phyloP scores from a whole-genome alignment of 768 basidiomycete genomes.

The Gyrodon lividus region DNA sequence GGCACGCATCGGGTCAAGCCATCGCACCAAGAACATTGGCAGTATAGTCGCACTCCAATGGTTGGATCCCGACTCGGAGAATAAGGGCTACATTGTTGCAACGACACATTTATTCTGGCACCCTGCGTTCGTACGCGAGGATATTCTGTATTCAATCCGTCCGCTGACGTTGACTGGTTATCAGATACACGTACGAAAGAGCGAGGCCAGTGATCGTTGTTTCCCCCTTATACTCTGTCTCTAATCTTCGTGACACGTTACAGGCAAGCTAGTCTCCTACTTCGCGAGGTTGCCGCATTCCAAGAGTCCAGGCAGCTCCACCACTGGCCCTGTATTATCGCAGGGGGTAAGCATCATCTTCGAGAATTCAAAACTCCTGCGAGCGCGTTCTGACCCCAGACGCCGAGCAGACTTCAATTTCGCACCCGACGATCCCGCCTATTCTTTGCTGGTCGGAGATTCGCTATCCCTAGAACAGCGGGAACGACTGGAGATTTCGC shows the following conservation, averaged over 20 bases:
- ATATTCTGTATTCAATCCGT: neutral
- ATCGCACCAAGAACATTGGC: conserved; percentile 79
- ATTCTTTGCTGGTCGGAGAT: conserved; percentile 71
- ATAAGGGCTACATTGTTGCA: conserved; percentile 67
- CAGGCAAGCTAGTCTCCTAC: conserved; percentile 77
- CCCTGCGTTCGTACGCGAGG: conserved; percentile 55
- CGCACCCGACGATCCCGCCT: conserved; percentile 75
- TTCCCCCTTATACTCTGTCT: neutral
- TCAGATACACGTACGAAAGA: conserved; percentile 71
- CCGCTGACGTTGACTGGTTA: neutral
- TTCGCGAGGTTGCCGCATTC: conserved; percentile 62
- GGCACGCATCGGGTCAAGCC: conserved; percentile 54
- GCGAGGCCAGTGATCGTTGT: conserved; percentile 50
- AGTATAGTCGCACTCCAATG: conserved; percentile 65
- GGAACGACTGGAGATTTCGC: conserved; percentile 54
- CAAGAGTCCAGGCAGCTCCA: conserved; percentile 41
- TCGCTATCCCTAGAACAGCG: conserved; percentile 54
- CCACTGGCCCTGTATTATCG: conserved; percentile 78
- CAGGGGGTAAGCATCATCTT: conserved; percentile 61
- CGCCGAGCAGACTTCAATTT: conserved; percentile 80
- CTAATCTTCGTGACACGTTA: neutral
- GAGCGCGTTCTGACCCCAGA: neutral
- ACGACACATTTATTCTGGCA: conserved; percentile 98
- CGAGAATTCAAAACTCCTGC: neutral
- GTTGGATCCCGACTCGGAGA: conserved; percentile 28